Evolutionary conservation across 2,329 filamentous ascomycete genomes (phyloP).

Genomic region (Sporothrix mexicana): DNA sequence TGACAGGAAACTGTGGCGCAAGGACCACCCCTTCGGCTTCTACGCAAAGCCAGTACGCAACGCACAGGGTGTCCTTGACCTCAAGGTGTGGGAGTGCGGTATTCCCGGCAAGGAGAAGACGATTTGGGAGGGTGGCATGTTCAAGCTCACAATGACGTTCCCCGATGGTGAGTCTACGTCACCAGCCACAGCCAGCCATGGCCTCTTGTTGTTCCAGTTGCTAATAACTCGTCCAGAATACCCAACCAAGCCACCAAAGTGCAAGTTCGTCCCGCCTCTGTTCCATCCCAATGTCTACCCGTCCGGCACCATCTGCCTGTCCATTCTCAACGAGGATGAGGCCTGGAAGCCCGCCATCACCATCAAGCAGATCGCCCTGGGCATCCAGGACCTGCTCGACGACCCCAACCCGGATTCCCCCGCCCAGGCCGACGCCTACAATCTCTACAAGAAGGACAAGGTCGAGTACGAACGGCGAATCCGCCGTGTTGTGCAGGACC

Average conservation of each 20-base stretch:
- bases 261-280: constrained; percentile 84
- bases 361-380: constrained; percentile 94
- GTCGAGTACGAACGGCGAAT: constrained; percentile 88
- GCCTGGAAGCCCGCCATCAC: constrained; percentile 99
- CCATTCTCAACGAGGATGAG: constrained; percentile 97
- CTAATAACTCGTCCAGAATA: constrained; percentile 69
- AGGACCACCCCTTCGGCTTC: constrained; percentile 97
- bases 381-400: constrained; percentile 93
- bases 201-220: constrained; percentile 1
- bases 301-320: constrained; percentile 95
- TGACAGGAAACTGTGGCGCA: constrained; percentile 89
- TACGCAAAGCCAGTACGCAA: constrained; percentile 87
- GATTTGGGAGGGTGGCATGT: constrained; percentile 95
- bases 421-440: constrained; percentile 96
- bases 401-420: constrained; percentile 97
- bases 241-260: constrained; percentile 97
- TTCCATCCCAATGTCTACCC: constrained; percentile 99
- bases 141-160: constrained; percentile 91
- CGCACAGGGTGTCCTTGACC: constrained; percentile 78
- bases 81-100: constrained; percentile 96
- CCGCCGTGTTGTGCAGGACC: constrained; percentile 84
- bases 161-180: constrained; percentile 76
- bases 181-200: not conserved
- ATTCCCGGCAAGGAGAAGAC: constrained; percentile 97
- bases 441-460: constrained; percentile 90